phyloP scores from a whole-genome alignment of 345 rosid genomes.

The Populus ilicifolia region DNA sequence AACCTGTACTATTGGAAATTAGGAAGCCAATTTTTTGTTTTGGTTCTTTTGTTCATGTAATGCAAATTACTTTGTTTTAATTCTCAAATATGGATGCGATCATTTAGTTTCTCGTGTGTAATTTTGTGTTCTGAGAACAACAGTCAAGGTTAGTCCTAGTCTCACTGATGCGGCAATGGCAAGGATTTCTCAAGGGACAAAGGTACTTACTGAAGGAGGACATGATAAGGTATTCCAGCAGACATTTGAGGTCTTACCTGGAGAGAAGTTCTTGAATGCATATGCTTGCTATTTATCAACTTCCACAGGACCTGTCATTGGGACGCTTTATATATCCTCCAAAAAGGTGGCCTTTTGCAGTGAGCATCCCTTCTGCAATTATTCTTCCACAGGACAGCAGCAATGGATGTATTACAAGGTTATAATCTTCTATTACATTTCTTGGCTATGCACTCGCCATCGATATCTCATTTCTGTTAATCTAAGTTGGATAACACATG shows the following conservation, averaged over 20 bases:
- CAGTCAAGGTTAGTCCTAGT: constrained; percentile 68
- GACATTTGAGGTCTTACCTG: constrained; percentile 43
- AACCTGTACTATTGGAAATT: not conserved
- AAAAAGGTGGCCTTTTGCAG: constrained; percentile 61
- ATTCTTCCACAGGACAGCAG: constrained; percentile 46
- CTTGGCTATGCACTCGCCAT: not conserved
- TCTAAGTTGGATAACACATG: not conserved
- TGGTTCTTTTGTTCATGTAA: not conserved
- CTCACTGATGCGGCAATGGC: constrained; percentile 78
- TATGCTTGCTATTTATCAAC: constrained; percentile 77
- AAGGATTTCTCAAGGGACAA: constrained; percentile 72
- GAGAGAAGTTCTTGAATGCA: constrained; percentile 65
- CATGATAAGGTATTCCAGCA: constrained; percentile 61
- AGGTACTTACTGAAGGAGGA: constrained; percentile 74
- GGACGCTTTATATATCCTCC: constrained; percentile 65
- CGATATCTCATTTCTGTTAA: not conserved
- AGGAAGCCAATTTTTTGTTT: not conserved
- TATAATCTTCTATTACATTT: constrained; percentile 4
- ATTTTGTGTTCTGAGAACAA: constrained; percentile 6
- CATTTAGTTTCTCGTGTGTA: constrained; percentile 5
- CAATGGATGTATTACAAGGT: constrained; percentile 74
- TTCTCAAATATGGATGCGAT: not conserved
- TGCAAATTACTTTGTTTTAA: not conserved
- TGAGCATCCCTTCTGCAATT: constrained; percentile 50
- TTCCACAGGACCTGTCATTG: constrained; percentile 65